Evolutionary conservation across 148 eudicot species (phyloP).

Genomic region (Oxyria digyna): DNA sequence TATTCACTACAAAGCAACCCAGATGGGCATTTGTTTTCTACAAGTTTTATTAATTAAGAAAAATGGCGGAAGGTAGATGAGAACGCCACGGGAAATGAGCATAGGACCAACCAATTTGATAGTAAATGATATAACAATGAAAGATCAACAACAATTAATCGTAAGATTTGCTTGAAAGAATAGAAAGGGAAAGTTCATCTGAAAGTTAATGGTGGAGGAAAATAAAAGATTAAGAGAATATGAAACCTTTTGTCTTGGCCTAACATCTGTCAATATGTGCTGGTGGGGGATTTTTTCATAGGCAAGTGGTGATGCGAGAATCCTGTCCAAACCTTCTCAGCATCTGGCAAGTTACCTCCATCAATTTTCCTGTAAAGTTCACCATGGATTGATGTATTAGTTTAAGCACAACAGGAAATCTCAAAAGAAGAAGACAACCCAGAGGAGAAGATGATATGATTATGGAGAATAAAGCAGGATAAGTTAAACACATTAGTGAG

Average conservation of each 20-base stretch:
- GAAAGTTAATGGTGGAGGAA: background rate
- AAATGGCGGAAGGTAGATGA: background rate
- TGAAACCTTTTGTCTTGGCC: background rate
- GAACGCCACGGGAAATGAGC: background rate
- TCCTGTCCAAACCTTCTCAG: constrained; percentile 8
- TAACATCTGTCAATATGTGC: background rate
- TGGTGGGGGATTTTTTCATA: constrained; percentile 4
- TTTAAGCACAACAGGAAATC: background rate
- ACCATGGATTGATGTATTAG: background rate
- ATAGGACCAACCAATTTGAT: background rate
- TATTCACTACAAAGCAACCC: constrained; percentile 6
- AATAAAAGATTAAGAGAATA: background rate
- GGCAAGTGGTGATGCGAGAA: constrained; percentile 10
- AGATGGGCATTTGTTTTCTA: background rate
- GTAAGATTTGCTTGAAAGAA: background rate
- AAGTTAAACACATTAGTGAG: background rate
- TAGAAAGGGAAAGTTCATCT: background rate
- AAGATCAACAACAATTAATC: background rate
- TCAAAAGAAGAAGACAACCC: background rate
- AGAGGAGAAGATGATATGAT: too few relatives aligned
- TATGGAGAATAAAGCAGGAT: background rate
- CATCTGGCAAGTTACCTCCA: constrained; percentile 13
- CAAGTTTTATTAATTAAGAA: background rate
- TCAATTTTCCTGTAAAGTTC: constrained; percentile 12
- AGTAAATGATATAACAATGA: background rate